These are phyloP conservation scores for Tuber microsphaerosporum DNA, from an alignment of 495 filamentous ascomycete genomes.

Conservation along the genomic window DNA sequence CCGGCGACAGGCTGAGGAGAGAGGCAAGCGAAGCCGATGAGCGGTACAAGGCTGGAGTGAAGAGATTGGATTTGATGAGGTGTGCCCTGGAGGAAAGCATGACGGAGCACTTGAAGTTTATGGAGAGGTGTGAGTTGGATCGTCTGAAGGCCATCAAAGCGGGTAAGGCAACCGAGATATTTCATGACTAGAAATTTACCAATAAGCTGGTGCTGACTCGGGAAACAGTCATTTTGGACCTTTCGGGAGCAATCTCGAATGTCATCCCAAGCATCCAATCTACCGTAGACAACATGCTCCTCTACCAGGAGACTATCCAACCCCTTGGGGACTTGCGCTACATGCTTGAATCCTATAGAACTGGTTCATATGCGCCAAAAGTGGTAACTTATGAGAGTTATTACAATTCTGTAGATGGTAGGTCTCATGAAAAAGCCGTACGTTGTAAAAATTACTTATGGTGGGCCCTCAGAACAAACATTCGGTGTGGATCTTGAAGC, in stretches of 20 bases:
- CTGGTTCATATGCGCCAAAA: constrained; percentile 80
- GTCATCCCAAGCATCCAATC: constrained; percentile 94
- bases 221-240: constrained; percentile 73
- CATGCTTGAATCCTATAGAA: constrained; percentile 94
- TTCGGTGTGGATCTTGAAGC: constrained; percentile 97
- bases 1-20: constrained; percentile 72
- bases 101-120: constrained; percentile 82
- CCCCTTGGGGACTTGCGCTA: constrained; percentile 86
- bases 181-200: background rate
- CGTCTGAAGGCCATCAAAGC: constrained; percentile 95
- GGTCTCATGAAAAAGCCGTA: constrained; percentile 7
- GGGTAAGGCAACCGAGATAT: constrained; percentile 16
- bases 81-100: constrained; percentile 94
- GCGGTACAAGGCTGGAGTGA: constrained; percentile 76
- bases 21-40: constrained; percentile 90
- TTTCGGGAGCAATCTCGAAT: constrained; percentile 95
- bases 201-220: constrained; percentile 10
- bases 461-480: constrained; percentile 62
- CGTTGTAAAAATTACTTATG: constrained; percentile 30
- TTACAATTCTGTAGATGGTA: constrained; percentile 88
- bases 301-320: constrained; percentile 97
- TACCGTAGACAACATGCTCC: constrained; percentile 94
- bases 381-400: constrained; percentile 98
- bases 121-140: constrained; percentile 96
- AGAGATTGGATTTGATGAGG: constrained; percentile 77